These are phyloP conservation scores for Pythium sukuiense DNA, from an alignment of 352 stramenopile species.

Conservation along the genomic window DNA sequence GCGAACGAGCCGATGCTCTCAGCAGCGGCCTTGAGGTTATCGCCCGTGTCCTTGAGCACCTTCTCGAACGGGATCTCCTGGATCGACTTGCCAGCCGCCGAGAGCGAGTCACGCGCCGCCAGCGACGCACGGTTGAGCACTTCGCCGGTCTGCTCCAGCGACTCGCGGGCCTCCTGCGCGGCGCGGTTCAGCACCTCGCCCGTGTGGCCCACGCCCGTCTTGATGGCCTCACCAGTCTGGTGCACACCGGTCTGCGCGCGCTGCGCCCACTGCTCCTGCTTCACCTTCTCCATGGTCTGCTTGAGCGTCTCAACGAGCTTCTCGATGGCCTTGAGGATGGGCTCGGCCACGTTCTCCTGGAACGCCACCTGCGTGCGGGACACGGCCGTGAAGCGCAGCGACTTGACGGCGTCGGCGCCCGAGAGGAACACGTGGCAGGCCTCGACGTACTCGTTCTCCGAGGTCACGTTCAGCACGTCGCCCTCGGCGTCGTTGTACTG, in stretches of 20 bases:
- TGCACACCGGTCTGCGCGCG: constrained; percentile 43
- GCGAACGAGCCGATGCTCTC: constrained; percentile 76
- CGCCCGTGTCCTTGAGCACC: constrained; percentile 74
- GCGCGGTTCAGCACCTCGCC: constrained; percentile 62
- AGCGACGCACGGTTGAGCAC: constrained; percentile 41
- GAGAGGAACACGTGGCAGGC: constrained; percentile 59
- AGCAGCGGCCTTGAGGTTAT: constrained; percentile 75
- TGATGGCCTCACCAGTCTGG: constrained; percentile 31
- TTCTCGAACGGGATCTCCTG: constrained; percentile 86
- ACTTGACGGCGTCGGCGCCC: constrained; percentile 35
- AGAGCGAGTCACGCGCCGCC: constrained; percentile 28
- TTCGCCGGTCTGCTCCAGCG: constrained; percentile 23
- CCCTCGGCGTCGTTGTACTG: constrained; percentile 83
- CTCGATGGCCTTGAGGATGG: constrained; percentile 80
- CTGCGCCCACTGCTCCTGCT: constrained; percentile 76
- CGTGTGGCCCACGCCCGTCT: constrained; percentile 58
- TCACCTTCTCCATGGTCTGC: constrained; percentile 79
- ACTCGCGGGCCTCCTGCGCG: constrained; percentile 31
- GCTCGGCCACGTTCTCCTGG: constrained; percentile 78
- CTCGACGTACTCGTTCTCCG: constrained; percentile 64
- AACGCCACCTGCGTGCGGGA: constrained; percentile 59
- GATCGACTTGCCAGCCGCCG: constrained; percentile 36
- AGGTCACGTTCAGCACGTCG: constrained; percentile 71
- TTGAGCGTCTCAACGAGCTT: constrained; percentile 80
- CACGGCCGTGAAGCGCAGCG: constrained; percentile 71